Base-by-base conservation (phyloP, 768 basidiomycete genomes). In the Rhodotorula diobovata region DNA sequence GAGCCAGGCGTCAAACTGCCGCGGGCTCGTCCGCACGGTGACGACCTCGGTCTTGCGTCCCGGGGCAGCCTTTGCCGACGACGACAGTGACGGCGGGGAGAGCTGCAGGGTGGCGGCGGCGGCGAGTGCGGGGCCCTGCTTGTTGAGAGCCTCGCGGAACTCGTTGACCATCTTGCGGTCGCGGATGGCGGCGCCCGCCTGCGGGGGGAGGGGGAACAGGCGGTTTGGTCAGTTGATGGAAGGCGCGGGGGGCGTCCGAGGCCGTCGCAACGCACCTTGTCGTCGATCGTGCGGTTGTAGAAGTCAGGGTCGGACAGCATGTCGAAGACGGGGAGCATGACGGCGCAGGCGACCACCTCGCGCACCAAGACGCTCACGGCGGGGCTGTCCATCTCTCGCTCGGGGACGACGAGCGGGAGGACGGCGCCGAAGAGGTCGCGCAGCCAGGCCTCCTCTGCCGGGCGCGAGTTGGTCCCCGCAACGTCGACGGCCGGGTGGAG, bases 291-390 rank as follows among this genome's bases (percentile, higher is more conserved):
- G 68, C 87, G 84, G 81, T 99, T 99, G 93, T 93, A 97, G 74
- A 96, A 96, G 80, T 99, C 96, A 10, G 93, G 91, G 79, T 99
- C 96, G 39, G 90, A 85, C 46, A 97, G 79, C 88, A 95, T 91
- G 60, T 97, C 91, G 84, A 95, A 87, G 64, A 95, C 80, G 21
- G 95, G 93, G 77, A 90, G 87, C 51, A 97, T 78, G 7, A 95
- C 87, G 4, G 88, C 83, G 78, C 91, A 94, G 9, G 90, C 85
- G 1, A 89, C 83, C 74, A 97, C 85, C 81, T 99, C 96, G 57
- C 92, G 83, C 7, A 87, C 86, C 25, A 90, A 87, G 48, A 90
- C 85, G 70, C 81, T 85, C 58, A 96, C 83, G 10, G 86, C 87
- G 72, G 84, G 84, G 77, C 91, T 94, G 59, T 81, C 82, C 10